These are phyloP conservation scores for Adansonia madagascariensis DNA, from an alignment of 441 rosid species.

Conservation along the genomic window DNA sequence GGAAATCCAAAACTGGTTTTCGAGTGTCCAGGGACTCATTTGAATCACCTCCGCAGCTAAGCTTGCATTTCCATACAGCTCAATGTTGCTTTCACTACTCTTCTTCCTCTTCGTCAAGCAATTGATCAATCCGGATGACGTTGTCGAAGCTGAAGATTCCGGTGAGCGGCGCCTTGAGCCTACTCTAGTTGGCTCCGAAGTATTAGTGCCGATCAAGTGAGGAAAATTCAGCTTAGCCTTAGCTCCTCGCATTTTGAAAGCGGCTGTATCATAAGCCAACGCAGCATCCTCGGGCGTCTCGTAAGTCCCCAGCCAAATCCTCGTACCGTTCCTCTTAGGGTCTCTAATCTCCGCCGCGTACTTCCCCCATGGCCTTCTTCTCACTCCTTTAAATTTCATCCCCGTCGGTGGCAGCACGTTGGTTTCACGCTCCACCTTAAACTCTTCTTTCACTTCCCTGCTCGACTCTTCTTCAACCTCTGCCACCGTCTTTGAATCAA, in stretches of 20 bases:
- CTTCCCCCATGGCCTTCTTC: constrained; percentile 54
- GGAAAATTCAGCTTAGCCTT: constrained; percentile 52
- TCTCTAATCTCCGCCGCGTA: constrained; percentile 53
- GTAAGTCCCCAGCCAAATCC: constrained; percentile 53
- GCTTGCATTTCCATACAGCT: not conserved
- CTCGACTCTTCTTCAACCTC: not conserved
- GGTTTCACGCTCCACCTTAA: constrained; percentile 9
- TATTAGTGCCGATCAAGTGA: constrained; percentile 38
- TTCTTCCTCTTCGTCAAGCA: not conserved
- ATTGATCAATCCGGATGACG: not conserved
- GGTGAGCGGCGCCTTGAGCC: constrained; percentile 35
- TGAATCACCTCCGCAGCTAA: constrained; percentile 15
- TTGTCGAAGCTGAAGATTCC: not conserved
- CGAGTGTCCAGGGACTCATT: constrained; percentile 13
- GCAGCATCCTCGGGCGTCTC: constrained; percentile 51
- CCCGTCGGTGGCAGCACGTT: constrained; percentile 27
- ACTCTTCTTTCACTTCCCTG: not conserved
- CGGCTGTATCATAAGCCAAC: constrained; percentile 49
- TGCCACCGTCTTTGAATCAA: constrained; percentile 15
- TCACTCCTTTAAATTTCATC: constrained; percentile 45
- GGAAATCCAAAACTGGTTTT: not conserved
- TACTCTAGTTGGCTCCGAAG: constrained; percentile 43
- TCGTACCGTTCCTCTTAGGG: constrained; percentile 45
- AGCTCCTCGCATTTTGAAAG: constrained; percentile 42
- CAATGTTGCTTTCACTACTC: not conserved